Base-by-base conservation (phyloP, 1,284 basidiomycete species). In the Dichomitus squalens region DNA sequence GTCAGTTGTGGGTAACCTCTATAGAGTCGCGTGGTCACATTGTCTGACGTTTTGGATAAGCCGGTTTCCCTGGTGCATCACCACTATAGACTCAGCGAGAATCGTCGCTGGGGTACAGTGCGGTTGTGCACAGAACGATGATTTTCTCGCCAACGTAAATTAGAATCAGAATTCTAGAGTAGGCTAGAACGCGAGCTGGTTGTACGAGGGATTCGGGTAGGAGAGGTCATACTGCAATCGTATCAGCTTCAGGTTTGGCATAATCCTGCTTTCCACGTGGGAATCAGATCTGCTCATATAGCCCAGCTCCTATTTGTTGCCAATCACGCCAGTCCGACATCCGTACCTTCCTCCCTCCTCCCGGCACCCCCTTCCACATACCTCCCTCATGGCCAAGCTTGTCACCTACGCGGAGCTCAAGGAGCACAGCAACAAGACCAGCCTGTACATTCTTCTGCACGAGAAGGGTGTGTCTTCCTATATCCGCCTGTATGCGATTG, bases 401-500 rank as follows among this genome's bases (percentile, higher is more conserved):
- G 75, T 93, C 74, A 88, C 87, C 61, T 77, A 83, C 73, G 86
- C 87, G 41, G 84, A 93, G 72, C 86, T 95, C 72, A 84, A 91
- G 69, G 78, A 81, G 58, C 84, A 95, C 82, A 84, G 75, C 65
- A 79, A 80, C 54, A 90, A 90, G 75, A 85, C 93, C 60, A 85
- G 78, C 68, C 76, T 95, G 64, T 95, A 87, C 76, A 72, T 95
- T 70, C 84, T 95, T 67, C 76, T 97, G 67, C 85, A 90, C 72
- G 87, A 85, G 69, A 96, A 96, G 73, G 92, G 91, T 92, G 58
- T 74, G 25, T 20, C 20, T 20, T 29, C 1, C 34, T 44, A 25
- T 55, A 49, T 51, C 41, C 31, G 29, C 14, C 60, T 57, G 65
- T 56, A 73, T 73, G 73, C 76, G 29, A 76, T 71, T 51, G 61